Conservation (phyloP, 805 yeast genomes). For the Lipomyces mesembrius region DNA sequence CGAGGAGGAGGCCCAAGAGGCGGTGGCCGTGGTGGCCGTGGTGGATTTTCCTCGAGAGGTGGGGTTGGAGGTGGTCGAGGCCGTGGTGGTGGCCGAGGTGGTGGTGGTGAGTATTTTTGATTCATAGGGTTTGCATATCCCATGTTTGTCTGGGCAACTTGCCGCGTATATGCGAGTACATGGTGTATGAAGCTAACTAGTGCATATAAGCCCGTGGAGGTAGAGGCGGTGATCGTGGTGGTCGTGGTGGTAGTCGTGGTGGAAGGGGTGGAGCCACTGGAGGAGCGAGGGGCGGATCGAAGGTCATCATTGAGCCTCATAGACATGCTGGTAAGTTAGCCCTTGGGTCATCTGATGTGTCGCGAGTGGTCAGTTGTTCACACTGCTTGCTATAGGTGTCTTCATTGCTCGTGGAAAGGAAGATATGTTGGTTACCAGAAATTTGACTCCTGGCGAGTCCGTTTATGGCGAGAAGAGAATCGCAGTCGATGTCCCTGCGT, state of each 20-base stretch:
- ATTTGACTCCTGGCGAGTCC: constrained; percentile 96
- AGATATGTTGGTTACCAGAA: constrained; percentile 95
- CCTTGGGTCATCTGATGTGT: background rate
- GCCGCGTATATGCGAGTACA: background rate
- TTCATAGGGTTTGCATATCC: background rate
- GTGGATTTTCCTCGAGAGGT: constrained; percentile 56
- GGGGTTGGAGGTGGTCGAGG: constrained; percentile 49
- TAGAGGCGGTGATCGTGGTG: constrained; percentile 49
- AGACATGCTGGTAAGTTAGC: constrained; percentile 76
- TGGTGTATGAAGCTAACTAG: constrained; percentile 43
- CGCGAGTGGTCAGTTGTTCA: constrained; percentile 42
- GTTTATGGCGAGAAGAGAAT: constrained; percentile 99
- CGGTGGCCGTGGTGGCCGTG: constrained; percentile 50
- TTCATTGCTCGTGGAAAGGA: constrained; percentile 99
- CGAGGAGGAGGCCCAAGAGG: constrained; percentile 51
- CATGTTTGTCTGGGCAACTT: background rate
- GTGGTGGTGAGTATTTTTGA: constrained; percentile 53
- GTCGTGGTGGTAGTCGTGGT: constrained; percentile 53
- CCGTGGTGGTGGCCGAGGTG: constrained; percentile 57
- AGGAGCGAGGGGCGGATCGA: constrained; percentile 74
- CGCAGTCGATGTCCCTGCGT: constrained; percentile 88
- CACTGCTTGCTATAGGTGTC: constrained; percentile 52
- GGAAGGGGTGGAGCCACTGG: constrained; percentile 63
- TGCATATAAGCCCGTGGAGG: constrained; percentile 45
- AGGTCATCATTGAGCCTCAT: constrained; percentile 97